Percentiles rank a stretch among this genome's conserved stretches.
Evolutionary conservation across 768 basidiomycete species (phyloP).

Genomic region (Rhodotorula diobovata): DNA sequence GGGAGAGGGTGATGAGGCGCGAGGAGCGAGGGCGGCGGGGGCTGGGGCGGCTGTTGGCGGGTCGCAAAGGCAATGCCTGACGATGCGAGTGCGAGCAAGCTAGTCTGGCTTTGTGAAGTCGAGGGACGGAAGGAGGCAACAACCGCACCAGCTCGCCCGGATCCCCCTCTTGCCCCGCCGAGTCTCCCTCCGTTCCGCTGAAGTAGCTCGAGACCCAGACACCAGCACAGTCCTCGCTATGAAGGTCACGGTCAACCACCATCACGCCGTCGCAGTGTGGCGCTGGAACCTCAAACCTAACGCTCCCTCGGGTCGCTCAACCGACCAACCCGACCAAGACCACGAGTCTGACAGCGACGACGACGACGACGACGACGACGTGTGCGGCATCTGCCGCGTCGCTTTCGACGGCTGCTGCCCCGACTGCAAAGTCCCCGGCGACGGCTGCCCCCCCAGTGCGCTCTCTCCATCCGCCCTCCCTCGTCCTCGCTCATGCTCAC

Average conservation of each 20-base stretch:
- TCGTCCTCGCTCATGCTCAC: neutral
- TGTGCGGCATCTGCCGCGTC: constrained; percentile 84
- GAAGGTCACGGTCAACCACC: constrained; percentile 76
- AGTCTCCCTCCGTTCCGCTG: neutral
- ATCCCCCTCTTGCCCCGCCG: too few relatives aligned
- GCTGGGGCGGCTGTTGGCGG: too few relatives aligned
- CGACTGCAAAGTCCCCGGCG: constrained; percentile 91
- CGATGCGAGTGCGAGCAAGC: too few relatives aligned
- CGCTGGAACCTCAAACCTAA: constrained; percentile 62
- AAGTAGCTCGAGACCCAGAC: neutral
- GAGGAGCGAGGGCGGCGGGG: neutral
- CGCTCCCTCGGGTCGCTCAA: neutral
- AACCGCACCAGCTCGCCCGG: too few relatives aligned
- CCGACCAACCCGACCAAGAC: neutral
- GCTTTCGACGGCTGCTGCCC: constrained; percentile 94
- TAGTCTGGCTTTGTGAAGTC: too few relatives aligned
- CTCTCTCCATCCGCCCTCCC: constrained; percentile 34
- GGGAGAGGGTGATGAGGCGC: neutral
- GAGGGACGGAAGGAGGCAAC: too few relatives aligned
- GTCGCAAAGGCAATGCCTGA: too few relatives aligned
- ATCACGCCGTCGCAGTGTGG: constrained; percentile 87
- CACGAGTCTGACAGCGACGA: constrained; percentile 33
- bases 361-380: constrained; percentile 57
- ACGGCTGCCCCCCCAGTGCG: constrained; percentile 86
- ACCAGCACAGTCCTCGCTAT: too few relatives aligned